Evolutionary conservation across 495 filamentous ascomycete species (phyloP), one percentile per base, ranked within the genome.

Genomic region (Cercophora newfieldiana): DNA sequence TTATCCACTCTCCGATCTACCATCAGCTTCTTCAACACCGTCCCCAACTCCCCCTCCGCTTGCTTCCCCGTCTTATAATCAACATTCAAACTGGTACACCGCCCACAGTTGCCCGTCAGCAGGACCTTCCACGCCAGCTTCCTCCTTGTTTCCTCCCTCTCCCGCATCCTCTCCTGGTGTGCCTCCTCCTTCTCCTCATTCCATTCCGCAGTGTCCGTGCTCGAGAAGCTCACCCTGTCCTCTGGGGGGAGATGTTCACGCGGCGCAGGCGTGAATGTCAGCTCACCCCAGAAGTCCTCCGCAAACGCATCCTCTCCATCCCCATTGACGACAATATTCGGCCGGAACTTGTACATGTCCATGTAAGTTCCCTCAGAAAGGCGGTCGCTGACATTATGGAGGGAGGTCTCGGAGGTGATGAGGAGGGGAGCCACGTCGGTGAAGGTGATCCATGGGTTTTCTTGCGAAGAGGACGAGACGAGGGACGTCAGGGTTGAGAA

Each of bases 251-350:
- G 37, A 14, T 44, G 37, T 14, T 8, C 2, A 2, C 37, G 37
- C 37, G 37, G 37, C 12, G 37, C 37, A 16, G 37, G 37, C 2
- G 37, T 44, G 25, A 92, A 69, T 2, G 67, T 65, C 29, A 92
- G 71, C 71, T 90, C 88, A 10, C 80, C 87, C 94, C 94, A 98
- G 72, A 85, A 95, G 67, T 97, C 94, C 71, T 98, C 94, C 21
- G 93, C 93, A 76, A 85, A 98, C 0, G 87, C 82, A 8, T 70
- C 69, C 30, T 77, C 75, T 4, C 70, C 89, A 2, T 83, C 80
- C 7, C 72, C 89, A 10, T 84, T 82, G 7, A 97, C 75, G 7
- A 97, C 87, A 48, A 97, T 86, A 69, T 97, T 97, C 0, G 93
- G 90, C 28, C 94, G 86, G 77, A 96, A 93, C 72, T 93, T 95